Percentiles rank a stretch among this genome's conserved stretches.
phyloP scores from a whole-genome alignment of 2,329 filamentous ascomycete genomes.

The Blastomyces parvus region DNA sequence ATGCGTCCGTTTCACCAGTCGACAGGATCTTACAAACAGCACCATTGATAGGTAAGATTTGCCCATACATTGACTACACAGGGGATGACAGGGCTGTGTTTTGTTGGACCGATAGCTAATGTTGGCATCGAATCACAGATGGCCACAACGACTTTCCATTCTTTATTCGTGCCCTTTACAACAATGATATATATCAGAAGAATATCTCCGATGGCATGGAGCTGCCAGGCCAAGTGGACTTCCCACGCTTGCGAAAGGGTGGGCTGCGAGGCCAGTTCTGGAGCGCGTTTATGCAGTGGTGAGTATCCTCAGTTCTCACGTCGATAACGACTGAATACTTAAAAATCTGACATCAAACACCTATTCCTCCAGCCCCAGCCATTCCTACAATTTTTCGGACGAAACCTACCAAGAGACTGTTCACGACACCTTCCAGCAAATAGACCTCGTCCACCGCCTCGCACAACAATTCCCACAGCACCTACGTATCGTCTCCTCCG shows the following conservation, averaged over 20 bases:
- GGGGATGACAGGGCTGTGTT: not conserved
- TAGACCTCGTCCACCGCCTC: slow-evolving; percentile 62
- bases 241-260: slow-evolving; percentile 63
- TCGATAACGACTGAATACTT: not conserved
- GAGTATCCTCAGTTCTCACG: slow-evolving; percentile 23
- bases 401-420: slow-evolving; percentile 41
- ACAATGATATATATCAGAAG: slow-evolving; percentile 67
- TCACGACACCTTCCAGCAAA: slow-evolving; percentile 60
- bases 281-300: slow-evolving; percentile 69
- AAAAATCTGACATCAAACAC: not conserved
- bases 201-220: slow-evolving; percentile 65
- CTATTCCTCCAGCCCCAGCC: not conserved
- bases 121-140: slow-evolving; percentile 43
- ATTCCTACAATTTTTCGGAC: slow-evolving; percentile 21
- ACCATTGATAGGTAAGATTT: slow-evolving; percentile 40
- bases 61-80: not conserved
- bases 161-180: slow-evolving; percentile 53
- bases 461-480: slow-evolving; percentile 54
- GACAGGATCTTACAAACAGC: slow-evolving; percentile 16
- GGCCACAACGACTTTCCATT: slow-evolving; percentile 85
- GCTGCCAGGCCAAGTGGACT: slow-evolving; percentile 63
- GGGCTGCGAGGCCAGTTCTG: slow-evolving; percentile 71
- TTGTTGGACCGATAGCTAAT: not conserved
- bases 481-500: slow-evolving; percentile 49
- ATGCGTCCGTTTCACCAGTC: not conserved